Evolutionary conservation across 495 filamentous ascomycete species (phyloP).

Genomic region (Rostrohypoxylon terebratum): DNA sequence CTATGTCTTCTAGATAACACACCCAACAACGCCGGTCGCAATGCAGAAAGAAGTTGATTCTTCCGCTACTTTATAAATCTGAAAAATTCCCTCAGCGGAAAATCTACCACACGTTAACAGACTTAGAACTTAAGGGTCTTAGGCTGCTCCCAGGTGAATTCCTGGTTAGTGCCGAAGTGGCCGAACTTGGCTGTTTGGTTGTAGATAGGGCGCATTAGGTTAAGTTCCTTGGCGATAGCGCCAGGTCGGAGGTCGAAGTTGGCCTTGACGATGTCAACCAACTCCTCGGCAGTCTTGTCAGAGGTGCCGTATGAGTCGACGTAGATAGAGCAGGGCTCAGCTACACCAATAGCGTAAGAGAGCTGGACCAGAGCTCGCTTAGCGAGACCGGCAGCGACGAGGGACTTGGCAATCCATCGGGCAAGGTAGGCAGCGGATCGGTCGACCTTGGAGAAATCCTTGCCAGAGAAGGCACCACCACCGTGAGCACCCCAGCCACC

Average conservation of each 20-base stretch:
- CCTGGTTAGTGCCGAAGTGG: slow-evolving; percentile 97
- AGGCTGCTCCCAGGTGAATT: slow-evolving; percentile 97
- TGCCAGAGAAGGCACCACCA: slow-evolving; percentile 99
- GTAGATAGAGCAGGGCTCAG: slow-evolving; percentile 93
- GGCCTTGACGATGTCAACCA: slow-evolving; percentile 90
- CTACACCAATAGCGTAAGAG: slow-evolving; percentile 98
- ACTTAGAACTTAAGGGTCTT: slow-evolving; percentile 90
- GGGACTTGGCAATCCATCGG: slow-evolving; percentile 98
- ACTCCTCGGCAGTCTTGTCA: slow-evolving; percentile 76
- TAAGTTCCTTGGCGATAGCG: slow-evolving; percentile 97
- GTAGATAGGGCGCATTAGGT: slow-evolving; percentile 97
- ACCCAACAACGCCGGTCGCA: slow-evolving; percentile 54
- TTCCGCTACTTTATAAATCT: slow-evolving; percentile 50
- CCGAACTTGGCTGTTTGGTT: slow-evolving; percentile 98
- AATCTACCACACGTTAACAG: slow-evolving; percentile 36
- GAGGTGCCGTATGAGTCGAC: slow-evolving; percentile 89
- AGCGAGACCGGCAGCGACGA: slow-evolving; percentile 87
- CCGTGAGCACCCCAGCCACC: slow-evolving; percentile 99
- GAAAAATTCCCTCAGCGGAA: slow-evolving; percentile 48
- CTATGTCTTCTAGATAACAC: slow-evolving; percentile 52
- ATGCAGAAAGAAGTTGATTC: slow-evolving; percentile 62
- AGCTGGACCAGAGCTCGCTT: slow-evolving; percentile 96
- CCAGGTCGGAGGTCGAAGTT: slow-evolving; percentile 98
- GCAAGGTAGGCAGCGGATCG: slow-evolving; percentile 96
- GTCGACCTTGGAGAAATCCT: slow-evolving; percentile 99